Percentiles rank a stretch among this genome's conserved stretches.
phyloP scores from a whole-genome alignment of 345 rosid genomes.

The Moricandia moricandioides region DNA sequence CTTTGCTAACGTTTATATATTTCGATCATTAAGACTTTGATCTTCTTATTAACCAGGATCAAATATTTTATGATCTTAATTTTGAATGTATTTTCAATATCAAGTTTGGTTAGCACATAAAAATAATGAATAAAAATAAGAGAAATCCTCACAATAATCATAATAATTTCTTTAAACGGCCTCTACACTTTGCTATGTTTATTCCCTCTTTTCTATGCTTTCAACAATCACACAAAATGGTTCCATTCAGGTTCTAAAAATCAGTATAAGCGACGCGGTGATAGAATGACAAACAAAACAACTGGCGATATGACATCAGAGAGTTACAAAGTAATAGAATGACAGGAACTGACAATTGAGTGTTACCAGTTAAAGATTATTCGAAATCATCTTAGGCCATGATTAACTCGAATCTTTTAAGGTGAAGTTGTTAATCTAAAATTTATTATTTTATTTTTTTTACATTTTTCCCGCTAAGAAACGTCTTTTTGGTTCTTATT shows the following conservation, averaged over 20 bases:
- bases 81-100: constrained; percentile 5
- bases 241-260: too few relatives aligned
- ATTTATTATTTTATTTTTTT: too few relatives aligned
- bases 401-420: too few relatives aligned
- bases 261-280: too few relatives aligned
- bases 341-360: constrained; percentile 10
- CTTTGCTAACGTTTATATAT: constrained; percentile 19
- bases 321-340: background rate
- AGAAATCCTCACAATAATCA: background rate
- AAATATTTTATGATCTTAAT: background rate
- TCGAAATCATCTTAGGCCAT: constrained; percentile 12
- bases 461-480: too few relatives aligned
- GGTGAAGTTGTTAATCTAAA: too few relatives aligned
- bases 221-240: background rate
- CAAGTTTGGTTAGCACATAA: too few relatives aligned
- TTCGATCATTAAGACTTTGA: background rate
- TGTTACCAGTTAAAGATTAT: constrained; percentile 20
- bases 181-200: background rate
- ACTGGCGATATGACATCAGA: background rate
- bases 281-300: too few relatives aligned
- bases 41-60: background rate
- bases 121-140: too few relatives aligned
- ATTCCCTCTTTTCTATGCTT: background rate
- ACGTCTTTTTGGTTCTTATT: too few relatives aligned
- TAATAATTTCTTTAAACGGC: background rate